Evolutionary conservation across 2,329 filamentous ascomycete species (phyloP), one percentile per base, ranked within the genome.

Genomic region (Stachybotrys chartarum): DNA sequence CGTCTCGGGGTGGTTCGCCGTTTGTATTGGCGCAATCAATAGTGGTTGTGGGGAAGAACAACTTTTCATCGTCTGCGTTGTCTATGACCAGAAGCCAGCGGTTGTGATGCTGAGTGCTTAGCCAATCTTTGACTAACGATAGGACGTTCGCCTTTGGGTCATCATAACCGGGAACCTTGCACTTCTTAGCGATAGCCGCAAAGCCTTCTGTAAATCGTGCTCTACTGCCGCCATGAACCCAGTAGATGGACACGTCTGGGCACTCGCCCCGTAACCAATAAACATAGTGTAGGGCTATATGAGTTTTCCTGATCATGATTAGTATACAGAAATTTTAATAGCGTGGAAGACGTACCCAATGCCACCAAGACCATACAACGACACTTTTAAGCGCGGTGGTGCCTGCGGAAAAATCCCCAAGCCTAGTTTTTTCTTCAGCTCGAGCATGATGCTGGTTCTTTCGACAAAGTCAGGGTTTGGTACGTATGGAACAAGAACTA

Each of bases 71-170:
- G 53, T 78, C 73, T 14, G 71, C 72, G 52, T 76, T 78, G 53
- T 79, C 74, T 11, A 78, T 53, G 48, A 79, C 62, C 47, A 78
- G 54, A 1, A 78, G 61, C 75, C 74, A 78, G 1, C 57, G 56
- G 1, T 66, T 63, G 5, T 3, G 17, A 24, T 52, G 14, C 17
- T 44, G 7, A 6, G 6, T 52, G 5, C 44, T 32, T 14, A 52
- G 31, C 50, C 50, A 52, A 8, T 17, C 24, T 17, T 44, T 52
- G 10, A 52, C 50, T 8, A 52, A 18, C 2, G 17, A 45, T 2
- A 30, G 18, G 14, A 52, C n/a, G 7, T 52, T n/a, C 14, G 5
- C 24, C n/a, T 52, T 18, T 1, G 50, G 32, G 44, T 52, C 50
- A 6, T 52, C 50, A 18, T 30, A 44, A n/a, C 50, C 50, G 1